Percentiles rank a stretch among this genome's conserved stretches.
These are phyloP conservation scores for Thermomyces lanuginosus DNA, from an alignment of 2,329 filamentous ascomycete genomes.

Conservation along the genomic window DNA sequence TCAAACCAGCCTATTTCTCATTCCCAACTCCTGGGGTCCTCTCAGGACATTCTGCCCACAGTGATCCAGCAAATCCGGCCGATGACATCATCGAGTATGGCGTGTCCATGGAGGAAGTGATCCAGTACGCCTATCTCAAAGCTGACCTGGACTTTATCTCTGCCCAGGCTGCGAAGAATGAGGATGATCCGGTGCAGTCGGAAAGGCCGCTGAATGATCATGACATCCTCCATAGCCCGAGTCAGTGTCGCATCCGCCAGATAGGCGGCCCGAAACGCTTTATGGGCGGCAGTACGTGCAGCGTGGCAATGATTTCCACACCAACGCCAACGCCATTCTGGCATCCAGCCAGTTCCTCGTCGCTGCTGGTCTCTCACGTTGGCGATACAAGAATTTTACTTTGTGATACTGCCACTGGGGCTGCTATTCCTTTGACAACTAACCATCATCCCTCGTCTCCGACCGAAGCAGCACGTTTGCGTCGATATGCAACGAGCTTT, in stretches of 20 bases:
- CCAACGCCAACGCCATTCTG: constrained; percentile 85
- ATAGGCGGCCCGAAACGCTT: constrained; percentile 69
- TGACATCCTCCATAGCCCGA: constrained; percentile 58
- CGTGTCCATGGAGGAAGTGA: constrained; percentile 37
- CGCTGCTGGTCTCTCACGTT: constrained; percentile 73
- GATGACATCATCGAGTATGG: constrained; percentile 17
- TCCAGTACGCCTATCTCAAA: constrained; percentile 84
- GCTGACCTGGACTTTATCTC: constrained; percentile 89
- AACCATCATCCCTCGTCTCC: constrained; percentile 89
- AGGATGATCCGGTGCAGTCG: constrained; percentile 50
- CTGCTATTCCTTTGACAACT: constrained; percentile 64
- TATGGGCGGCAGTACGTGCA: constrained; percentile 85
- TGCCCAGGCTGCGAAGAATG: constrained; percentile 69
- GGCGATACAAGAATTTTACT: constrained; percentile 85
- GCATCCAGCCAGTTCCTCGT: constrained; percentile 75
- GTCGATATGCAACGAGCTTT: constrained; percentile 72
- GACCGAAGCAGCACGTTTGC: constrained; percentile 63
- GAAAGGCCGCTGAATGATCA: constrained; percentile 71
- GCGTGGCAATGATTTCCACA: constrained; percentile 77
- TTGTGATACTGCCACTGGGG: constrained; percentile 69
- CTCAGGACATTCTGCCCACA: too few species aligned
- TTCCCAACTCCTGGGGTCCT: constrained; percentile 16
- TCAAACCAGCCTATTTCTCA: constrained; percentile 64
- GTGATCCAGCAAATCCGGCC: too few species aligned
- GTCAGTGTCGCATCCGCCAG: constrained; percentile 24